Evolutionary conservation across 805 yeast genomes (phyloP), one percentile per base, ranked within the genome.

Genomic region (Scheffersomyces ergatensis): DNA sequence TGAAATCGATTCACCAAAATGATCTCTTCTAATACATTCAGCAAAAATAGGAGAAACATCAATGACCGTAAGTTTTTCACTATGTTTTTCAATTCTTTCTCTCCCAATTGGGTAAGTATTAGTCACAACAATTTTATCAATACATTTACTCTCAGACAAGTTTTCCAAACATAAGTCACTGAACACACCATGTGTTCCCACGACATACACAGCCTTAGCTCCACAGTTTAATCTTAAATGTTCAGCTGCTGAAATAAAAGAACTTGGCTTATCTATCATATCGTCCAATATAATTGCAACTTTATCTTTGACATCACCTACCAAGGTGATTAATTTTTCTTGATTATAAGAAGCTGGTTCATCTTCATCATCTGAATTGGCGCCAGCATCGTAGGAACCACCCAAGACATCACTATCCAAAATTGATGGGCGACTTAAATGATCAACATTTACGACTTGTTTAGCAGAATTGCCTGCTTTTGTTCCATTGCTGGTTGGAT

Each of bases 21-120:
- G 99, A 61, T 93, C 97, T 72, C 99, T 85, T 70, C 99, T 83
- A 46, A 93, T 92, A 66, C 98, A 93, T 72, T 93, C 99, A 26
- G 98, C 98, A 58, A 93, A 86, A 39, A 93, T 89, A 15, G 96
- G 85, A 46, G 97, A 85, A 37, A 93, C 95, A 58, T 93, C 99
- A 54, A 93, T 89, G 37, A 89, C 85, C 13, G 81, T 82, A 53
- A 93, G 74, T 64, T 93, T 93, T 44, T 78, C 70, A 47, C 83
- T 74, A 19, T 36, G 31, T 37, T 71, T 74, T 39, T 70, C 73
- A 24, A 77, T 65, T 51, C 77, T 73, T 44, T 79, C 84, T 49
- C 76, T 76, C 15, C 83, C 70, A 38, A 92, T 86, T 43, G 99
- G 99, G 57, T 89, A 93, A 3, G 99, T 90, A 69, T 93, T 93